phyloP scores from a whole-genome alignment of 1,284 basidiomycete genomes.

The Austroboletus novae-zelandiae region DNA sequence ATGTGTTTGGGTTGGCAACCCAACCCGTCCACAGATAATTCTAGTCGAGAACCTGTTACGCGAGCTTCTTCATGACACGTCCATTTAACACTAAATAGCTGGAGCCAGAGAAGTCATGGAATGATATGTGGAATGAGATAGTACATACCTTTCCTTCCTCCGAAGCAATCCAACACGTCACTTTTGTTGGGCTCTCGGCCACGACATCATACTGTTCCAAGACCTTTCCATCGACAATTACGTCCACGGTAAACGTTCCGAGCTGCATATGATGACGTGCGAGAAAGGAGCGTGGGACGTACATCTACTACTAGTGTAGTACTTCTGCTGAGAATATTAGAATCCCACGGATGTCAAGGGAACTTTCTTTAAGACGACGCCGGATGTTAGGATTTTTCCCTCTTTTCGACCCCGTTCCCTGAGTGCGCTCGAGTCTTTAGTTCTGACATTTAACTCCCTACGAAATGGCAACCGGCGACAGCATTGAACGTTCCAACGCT shows the following conservation, averaged over 20 bases:
- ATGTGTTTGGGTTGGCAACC: not conserved
- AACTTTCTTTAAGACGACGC: no score
- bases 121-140: not conserved
- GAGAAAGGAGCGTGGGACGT: not conserved
- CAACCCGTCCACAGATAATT: constrained; percentile 7
- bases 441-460: no score
- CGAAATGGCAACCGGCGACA: no score
- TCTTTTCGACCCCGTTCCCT: no score
- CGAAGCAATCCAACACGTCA: constrained; percentile 22
- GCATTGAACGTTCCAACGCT: not conserved
- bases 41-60: accelerated
- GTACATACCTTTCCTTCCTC: constrained; percentile 17
- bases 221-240: constrained; percentile 12
- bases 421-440: no score
- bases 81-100: constrained; percentile 15
- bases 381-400: no score
- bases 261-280: constrained; percentile 11
- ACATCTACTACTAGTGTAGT: no score
- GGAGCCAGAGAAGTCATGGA: not conserved
- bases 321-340: no score
- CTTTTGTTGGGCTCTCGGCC: not conserved
- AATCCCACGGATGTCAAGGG: no score
- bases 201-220: constrained; percentile 15
- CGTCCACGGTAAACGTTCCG: constrained; percentile 6
- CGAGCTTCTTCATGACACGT: constrained; percentile 3